Conservation (phyloP, 2,329 filamentous ascomycete species). For the Myriosclerotinia scirpicola region DNA sequence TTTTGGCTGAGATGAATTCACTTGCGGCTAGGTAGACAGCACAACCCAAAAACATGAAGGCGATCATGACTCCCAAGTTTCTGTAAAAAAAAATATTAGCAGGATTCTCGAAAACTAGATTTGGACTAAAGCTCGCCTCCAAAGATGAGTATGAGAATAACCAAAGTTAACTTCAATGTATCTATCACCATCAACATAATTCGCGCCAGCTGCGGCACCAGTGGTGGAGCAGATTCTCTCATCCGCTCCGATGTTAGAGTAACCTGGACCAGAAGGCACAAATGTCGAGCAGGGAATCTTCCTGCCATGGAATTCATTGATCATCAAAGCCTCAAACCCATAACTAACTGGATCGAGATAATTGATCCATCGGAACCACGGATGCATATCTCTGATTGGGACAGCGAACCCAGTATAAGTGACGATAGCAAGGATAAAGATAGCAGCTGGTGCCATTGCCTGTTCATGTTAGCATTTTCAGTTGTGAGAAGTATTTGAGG, state of each 20-base stretch:
- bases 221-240: conserved; percentile 55
- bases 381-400: conserved; percentile 54
- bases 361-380: conserved; percentile 58
- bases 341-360: conserved; percentile 73
- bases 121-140: conserved; percentile 48
- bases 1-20: conserved; percentile 64
- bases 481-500: not conserved
- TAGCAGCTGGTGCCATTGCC: conserved; percentile 43
- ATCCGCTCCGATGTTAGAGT: conserved; percentile 25
- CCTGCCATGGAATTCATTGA: conserved; percentile 68
- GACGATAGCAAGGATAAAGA: conserved; percentile 62
- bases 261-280: conserved; percentile 33
- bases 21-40: conserved; percentile 62
- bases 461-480: conserved; percentile 10
- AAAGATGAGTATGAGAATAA: conserved; percentile 61
- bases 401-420: conserved; percentile 51
- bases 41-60: conserved; percentile 62
- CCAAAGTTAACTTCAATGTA: conserved; percentile 57
- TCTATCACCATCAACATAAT: conserved; percentile 56
- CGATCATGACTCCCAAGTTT: conserved; percentile 69
- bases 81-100: conserved; percentile 23
- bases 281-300: conserved; percentile 34
- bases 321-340: conserved; percentile 69
- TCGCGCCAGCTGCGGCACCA: conserved; percentile 55
- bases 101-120: conserved; percentile 33